Base-by-base conservation (phyloP, 805 yeast species). In the Nakazawaea populi region DNA sequence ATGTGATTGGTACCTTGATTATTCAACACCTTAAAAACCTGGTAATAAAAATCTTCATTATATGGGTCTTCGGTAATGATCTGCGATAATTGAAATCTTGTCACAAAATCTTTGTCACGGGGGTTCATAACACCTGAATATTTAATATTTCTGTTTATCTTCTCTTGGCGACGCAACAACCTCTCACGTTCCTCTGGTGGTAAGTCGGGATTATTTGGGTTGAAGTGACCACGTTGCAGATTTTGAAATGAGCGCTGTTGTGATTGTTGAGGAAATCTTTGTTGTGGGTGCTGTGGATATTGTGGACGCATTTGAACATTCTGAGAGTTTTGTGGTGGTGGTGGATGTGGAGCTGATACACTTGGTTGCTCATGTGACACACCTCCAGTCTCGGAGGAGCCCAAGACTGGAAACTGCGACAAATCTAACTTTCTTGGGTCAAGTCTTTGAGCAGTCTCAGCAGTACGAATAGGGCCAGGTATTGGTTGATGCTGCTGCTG, bases 61-160 rank as follows among this genome's bases (percentile, higher is more conserved):
- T 87, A 89, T 11, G 99, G 99, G 68, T 94, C 98, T 51, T 91
- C 97, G 9, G 97, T 87, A 46, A 94, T 97, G 68, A 94, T 87
- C 66, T 91, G 97, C 46, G 96, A 89, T 56, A 94, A 77, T 69
- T 94, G 99, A 63, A 91, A 85, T 65, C 97, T 80, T 42, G 97
- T 89, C 46, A 94, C 92, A 63, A 88, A 90, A 69, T 92, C 97
- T 71, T 91, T 91, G 67, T 94, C 99, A 71, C 92, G 87, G 52
- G 96, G 96, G 60, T 90, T 89, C 99, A 94, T 94, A 56, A 94
- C 81, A 56, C 97, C 97, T 31, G 94, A 87, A 71, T 85, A 89
- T 61, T 81, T 83, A 63, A 87, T 76, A 60, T 89, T 87, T 56
- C 85, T 77, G 44, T 82, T 76, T 47, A 86, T 90, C 64, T 87